Conservation (phyloP, 352 stramenopile genomes). For the Globisporangium canariense region DNA sequence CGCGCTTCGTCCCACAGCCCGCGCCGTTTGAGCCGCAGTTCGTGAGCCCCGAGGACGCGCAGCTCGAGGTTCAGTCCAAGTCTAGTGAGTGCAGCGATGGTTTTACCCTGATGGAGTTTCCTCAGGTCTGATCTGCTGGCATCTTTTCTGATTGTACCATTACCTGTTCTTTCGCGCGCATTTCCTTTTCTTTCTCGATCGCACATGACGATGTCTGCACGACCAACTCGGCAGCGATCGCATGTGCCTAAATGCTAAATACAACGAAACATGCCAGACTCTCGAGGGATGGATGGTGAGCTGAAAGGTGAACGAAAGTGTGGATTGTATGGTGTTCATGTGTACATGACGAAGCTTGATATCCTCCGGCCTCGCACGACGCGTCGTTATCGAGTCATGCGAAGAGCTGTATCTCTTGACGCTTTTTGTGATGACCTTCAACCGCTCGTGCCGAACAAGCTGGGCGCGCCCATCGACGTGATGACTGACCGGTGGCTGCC, state of each 20-base stretch:
- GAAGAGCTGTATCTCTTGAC: too few species aligned
- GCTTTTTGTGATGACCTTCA: too few species aligned
- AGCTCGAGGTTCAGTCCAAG: constrained; percentile 61
- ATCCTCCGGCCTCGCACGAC: too few species aligned
- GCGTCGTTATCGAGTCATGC: too few species aligned
- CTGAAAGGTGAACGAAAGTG: neutral
- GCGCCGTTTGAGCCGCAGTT: constrained; percentile 11
- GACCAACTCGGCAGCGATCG: neutral
- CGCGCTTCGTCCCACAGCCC: constrained; percentile 28
- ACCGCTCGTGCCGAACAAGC: constrained; percentile 45
- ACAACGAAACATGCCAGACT: neutral
- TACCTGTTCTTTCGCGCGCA: neutral
- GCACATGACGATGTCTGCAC: neutral
- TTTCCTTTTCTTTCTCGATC: neutral
- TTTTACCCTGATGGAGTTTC: constrained; percentile 69
- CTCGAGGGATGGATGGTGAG: neutral
- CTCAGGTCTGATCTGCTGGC: constrained; percentile 41
- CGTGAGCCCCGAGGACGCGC: constrained; percentile 23
- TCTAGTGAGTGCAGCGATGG: constrained; percentile 83
- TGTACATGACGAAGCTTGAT: too few species aligned
- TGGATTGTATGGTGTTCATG: too few species aligned
- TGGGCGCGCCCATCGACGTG: constrained; percentile 71
- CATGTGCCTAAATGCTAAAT: constrained; percentile 5
- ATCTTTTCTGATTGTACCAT: constrained; percentile 13
- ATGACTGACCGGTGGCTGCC: constrained; percentile 86